Conservation (phyloP, 2,329 filamentous ascomycete species). For the Colletotrichum lentis region DNA sequence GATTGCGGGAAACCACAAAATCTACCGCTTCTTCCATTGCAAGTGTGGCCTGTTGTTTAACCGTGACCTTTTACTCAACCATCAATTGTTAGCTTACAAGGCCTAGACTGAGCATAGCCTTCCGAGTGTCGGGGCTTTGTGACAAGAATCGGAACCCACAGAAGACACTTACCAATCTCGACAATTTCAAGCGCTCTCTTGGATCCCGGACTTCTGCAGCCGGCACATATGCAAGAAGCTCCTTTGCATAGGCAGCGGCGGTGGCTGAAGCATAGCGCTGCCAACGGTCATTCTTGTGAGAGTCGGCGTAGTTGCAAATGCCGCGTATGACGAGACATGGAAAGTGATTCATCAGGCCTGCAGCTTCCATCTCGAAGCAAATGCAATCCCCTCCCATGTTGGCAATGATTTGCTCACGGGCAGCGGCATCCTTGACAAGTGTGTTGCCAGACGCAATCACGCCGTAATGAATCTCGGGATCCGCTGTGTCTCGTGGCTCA, state of each 20-base stretch:
- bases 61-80: background rate
- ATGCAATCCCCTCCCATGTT: conserved; percentile 37
- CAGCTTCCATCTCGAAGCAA: conserved; percentile 47
- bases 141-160: background rate
- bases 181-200: background rate
- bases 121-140: no score
- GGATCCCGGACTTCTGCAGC: background rate
- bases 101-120: no score
- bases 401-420: conserved; percentile 44
- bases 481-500: background rate
- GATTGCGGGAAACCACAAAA: background rate
- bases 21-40: background rate
- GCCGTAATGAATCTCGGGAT: conserved; percentile 40
- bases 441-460: conserved; percentile 47
- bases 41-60: background rate
- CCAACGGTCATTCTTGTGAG: conserved; percentile 51
- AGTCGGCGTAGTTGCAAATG: conserved; percentile 53
- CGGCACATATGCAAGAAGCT: background rate
- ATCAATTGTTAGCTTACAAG: background rate
- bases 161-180: background rate
- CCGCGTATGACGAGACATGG: conserved; percentile 50
- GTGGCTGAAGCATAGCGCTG: conserved; percentile 48
- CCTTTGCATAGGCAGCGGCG: conserved; percentile 45
- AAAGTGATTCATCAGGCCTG: conserved; percentile 42
- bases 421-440: conserved; percentile 47